Conservation (phyloP, 2,329 filamentous ascomycete genomes). For the Exophiala xenobiotica region DNA sequence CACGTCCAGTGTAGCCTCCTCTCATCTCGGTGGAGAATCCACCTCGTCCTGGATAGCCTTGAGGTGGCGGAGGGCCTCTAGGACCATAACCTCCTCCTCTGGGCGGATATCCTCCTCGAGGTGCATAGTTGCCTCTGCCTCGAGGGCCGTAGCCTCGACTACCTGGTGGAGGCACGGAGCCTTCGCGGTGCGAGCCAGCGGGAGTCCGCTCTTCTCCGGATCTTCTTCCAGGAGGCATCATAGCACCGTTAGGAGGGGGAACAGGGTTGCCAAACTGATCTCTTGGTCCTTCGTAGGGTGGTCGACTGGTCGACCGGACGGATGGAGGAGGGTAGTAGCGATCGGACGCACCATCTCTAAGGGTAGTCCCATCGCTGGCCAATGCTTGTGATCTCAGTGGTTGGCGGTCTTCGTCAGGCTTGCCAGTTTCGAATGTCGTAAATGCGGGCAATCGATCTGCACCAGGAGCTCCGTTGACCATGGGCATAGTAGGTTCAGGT, state of each 20-base stretch:
- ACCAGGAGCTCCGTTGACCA: constrained; percentile 57
- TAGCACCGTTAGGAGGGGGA: constrained; percentile 32
- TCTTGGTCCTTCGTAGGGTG: constrained; percentile 33
- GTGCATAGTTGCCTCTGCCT: constrained; percentile 57
- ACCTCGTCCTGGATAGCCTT: constrained; percentile 44
- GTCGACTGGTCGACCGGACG: constrained; percentile 32
- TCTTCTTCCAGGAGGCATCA: constrained; percentile 18
- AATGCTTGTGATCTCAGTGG: constrained; percentile 22
- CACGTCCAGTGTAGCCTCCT: constrained; percentile 32
- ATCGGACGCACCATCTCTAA: constrained; percentile 31
- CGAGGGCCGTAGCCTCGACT: constrained; percentile 49
- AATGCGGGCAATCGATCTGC: constrained; percentile 52
- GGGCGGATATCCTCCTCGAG: constrained; percentile 27
- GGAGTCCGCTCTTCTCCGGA: constrained; percentile 20
- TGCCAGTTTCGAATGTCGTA: constrained; percentile 39
- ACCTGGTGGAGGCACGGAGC: constrained; percentile 31
- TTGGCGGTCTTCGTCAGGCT: constrained; percentile 25
- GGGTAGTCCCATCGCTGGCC: constrained; percentile 19
- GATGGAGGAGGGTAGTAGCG: constrained; percentile 33
- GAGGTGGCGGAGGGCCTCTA: constrained; percentile 37
- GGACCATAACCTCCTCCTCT: constrained; percentile 40
- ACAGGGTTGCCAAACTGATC: constrained; percentile 45
- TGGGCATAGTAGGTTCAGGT: constrained; percentile 59
- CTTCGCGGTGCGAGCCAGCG: constrained; percentile 18
- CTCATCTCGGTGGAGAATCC: constrained; percentile 37